These are phyloP conservation scores for Aspergillus nidulans DNA, from an alignment of 495 filamentous ascomycete genomes.

Conservation along the genomic window DNA sequence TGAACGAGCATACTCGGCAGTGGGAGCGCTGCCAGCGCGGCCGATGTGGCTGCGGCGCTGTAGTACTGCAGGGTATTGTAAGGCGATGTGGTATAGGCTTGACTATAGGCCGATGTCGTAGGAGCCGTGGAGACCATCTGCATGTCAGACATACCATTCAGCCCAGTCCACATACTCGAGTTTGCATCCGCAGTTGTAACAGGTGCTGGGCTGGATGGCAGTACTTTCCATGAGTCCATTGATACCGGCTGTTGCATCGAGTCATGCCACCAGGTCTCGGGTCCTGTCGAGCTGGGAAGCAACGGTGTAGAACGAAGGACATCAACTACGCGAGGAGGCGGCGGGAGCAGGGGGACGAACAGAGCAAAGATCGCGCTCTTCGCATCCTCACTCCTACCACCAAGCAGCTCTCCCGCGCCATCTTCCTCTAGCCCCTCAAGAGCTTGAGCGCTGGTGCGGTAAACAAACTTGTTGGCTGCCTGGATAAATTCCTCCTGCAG, in stretches of 20 bases:
- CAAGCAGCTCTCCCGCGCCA: conserved; percentile 87
- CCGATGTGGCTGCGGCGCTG: conserved; percentile 58
- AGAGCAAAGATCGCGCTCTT: conserved; percentile 81
- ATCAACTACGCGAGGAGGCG: conserved; percentile 89
- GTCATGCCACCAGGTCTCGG: conserved; percentile 73
- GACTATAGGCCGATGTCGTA: conserved; percentile 67
- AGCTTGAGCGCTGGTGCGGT: conserved; percentile 80
- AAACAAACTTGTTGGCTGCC: conserved; percentile 96
- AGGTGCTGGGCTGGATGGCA: conserved; percentile 79
- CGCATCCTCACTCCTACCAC: conserved; percentile 89
- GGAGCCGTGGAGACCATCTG: conserved; percentile 60
- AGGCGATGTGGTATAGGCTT: conserved; percentile 67
- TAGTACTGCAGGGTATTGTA: conserved; percentile 66
- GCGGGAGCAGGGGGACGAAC: conserved; percentile 85
- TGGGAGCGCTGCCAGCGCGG: conserved; percentile 66
- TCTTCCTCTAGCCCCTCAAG: conserved; percentile 97
- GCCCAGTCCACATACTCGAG: conserved; percentile 74
- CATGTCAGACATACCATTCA: conserved; percentile 60
- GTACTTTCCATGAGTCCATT: conserved; percentile 88
- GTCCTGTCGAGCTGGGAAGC: conserved; percentile 78
- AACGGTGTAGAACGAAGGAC: conserved; percentile 79
- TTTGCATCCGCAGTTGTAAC: conserved; percentile 66
- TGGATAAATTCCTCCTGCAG: conserved; percentile 97
- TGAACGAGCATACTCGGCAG: conserved; percentile 85
- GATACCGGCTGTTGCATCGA: conserved; percentile 56